Evolutionary conservation across 371 early-diverging fungal species (phyloP), one percentile per base, ranked within the genome.

Genomic region (Haplosporangium sp.): DNA sequence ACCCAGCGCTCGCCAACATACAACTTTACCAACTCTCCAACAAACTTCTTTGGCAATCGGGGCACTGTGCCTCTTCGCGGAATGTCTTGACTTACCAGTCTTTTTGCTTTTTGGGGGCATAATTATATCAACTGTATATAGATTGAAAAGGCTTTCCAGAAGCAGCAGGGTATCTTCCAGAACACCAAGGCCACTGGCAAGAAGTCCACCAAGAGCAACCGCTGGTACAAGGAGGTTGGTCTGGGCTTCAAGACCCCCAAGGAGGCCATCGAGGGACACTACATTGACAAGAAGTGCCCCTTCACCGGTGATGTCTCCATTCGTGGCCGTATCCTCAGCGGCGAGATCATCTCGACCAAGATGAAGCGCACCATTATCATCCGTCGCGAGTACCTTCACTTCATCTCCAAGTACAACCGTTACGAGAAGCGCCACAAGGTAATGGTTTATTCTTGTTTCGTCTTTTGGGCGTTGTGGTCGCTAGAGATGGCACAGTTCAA

Each of bases 251-350:
- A 98, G 93, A 99, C 99, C 84, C 99, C 99, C 81, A 90, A 93
- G 85, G 99, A 98, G 83, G 99, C 99, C 81, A 96, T 95, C 83
- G 92, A 93, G 74, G 95, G 95, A 80, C 85, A 86, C 86, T 99
- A 99, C 93, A 95, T 99, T 68, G 99, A 99, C 90, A 99, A 99
- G 92, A 99, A 99, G 93, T 99, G 99, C 92, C 99, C 99, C 80
- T 99, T 99, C 95, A 97, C 98, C 74, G 95, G 98, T 82, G 92
- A 96, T 83, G 96, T 99, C 83, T 93, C 92, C 85, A 98, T 99
- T 84, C 96, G 98, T 83, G 99, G 99, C 75, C 95, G 98, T 86
- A 97, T 99, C 86, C 89, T 99, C 69, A 94, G 95, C 63, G 99
- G 99, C 81, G 92, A 92, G 77, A 98, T 99, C 79, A 87, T 92